These are phyloP conservation scores for Gyrodon lividus DNA, from an alignment of 768 basidiomycete genomes.

Conservation along the genomic window DNA sequence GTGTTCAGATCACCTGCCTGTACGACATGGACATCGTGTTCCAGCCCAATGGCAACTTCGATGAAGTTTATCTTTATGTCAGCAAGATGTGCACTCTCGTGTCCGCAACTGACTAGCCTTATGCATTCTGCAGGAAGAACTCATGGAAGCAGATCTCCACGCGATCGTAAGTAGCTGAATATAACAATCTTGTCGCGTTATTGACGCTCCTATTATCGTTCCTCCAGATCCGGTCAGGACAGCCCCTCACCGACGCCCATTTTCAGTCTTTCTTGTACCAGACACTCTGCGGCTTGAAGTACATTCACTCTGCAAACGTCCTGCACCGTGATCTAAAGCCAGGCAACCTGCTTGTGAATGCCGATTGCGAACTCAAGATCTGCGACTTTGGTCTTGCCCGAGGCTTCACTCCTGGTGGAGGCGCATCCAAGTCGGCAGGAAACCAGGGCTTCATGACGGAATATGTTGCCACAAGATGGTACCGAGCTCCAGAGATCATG, in stretches of 20 bases:
- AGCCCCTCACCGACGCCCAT: constrained; percentile 86
- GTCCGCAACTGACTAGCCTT: constrained; percentile 1
- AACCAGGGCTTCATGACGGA: constrained; percentile 99
- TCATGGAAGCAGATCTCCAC: constrained; percentile 99
- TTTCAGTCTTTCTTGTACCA: constrained; percentile 98
- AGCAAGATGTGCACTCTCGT: constrained; percentile 26
- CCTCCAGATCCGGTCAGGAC: constrained; percentile 75
- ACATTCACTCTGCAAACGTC: constrained; percentile 98
- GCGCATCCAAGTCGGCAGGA: constrained; percentile 67
- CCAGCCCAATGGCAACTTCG: constrained; percentile 87
- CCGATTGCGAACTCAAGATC: constrained; percentile 97
- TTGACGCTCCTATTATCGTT: constrained; percentile 2
- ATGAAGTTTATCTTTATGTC: constrained; percentile 94
- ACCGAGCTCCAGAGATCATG: constrained; percentile 99
- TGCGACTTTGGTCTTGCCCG: constrained; percentile 98
- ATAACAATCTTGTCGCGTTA: not conserved
- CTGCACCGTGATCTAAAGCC: constrained; percentile 95
- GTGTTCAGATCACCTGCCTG: constrained; percentile 83
- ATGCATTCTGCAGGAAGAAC: constrained; percentile 71
- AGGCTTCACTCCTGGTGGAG: constrained; percentile 85
- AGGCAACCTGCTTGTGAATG: constrained; percentile 93
- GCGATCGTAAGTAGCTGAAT: constrained; percentile 70
- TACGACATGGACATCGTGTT: constrained; percentile 99
- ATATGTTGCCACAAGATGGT: constrained; percentile 99
- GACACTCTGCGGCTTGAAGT: constrained; percentile 96